Evolutionary conservation across 1,139 yeast genomes (phyloP).

Genomic region (Pichia cactophila): DNA sequence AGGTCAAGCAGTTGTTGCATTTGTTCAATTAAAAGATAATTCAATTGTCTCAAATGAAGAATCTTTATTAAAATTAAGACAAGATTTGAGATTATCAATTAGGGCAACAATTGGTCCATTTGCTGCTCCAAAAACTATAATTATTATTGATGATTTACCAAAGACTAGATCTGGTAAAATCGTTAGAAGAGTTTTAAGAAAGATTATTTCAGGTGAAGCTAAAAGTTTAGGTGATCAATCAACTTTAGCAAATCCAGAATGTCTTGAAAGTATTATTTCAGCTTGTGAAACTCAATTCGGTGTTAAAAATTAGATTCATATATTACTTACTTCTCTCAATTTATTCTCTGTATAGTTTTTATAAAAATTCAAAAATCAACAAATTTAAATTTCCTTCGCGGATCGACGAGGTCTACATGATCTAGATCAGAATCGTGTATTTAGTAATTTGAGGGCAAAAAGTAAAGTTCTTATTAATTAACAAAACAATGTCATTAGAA

Average conservation of each 20-base stretch:
- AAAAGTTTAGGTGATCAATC: conserved; percentile 91
- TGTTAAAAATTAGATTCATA: conserved; percentile 30
- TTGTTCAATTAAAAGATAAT: conserved; percentile 70
- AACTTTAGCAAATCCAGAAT: conserved; percentile 81
- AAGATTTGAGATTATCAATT: conserved; percentile 77
- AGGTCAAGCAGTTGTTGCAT: conserved; percentile 96
- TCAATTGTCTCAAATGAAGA: conserved; percentile 40
- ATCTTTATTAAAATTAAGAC: conserved; percentile 53
- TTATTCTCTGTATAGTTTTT: neutral
- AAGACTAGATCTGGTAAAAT: conserved; percentile 98
- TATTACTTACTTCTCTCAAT: neutral
- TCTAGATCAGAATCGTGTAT: neutral
- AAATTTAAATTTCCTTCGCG: too few species aligned
- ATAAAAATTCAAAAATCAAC: too few species aligned
- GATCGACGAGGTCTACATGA: too few species aligned
- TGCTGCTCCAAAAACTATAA: conserved; percentile 92
- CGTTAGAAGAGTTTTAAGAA: conserved; percentile 96
- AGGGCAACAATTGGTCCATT: conserved; percentile 96
- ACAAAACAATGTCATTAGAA: conserved; percentile 29
- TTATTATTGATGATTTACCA: conserved; percentile 86
- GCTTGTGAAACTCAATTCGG: conserved; percentile 44
- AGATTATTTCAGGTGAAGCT: conserved; percentile 81
- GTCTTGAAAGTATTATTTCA: conserved; percentile 68
- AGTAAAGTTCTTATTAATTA: neutral
- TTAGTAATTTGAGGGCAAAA: neutral